Conservation (phyloP, 2,329 filamentous ascomycete genomes). For the Aspergillus quadricinctus region DNA sequence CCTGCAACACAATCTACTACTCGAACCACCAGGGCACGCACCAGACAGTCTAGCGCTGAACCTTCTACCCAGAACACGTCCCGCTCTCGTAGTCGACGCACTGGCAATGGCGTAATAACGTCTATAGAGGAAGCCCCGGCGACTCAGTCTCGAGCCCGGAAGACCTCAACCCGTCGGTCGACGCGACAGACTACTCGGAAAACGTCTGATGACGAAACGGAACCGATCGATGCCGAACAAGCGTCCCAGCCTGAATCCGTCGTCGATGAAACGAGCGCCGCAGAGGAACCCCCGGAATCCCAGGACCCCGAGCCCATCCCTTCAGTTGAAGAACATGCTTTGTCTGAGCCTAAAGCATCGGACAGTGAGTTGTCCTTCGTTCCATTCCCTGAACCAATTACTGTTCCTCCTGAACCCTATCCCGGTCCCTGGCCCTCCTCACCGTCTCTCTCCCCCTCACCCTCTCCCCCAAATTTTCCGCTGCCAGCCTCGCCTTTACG, state of each 20-base stretch:
- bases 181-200: constrained; percentile 14
- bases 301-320: not conserved
- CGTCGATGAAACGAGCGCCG: not conserved
- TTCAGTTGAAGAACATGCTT: not conserved
- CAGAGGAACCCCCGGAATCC: not conserved
- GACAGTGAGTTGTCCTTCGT: not conserved
- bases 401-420: not conserved
- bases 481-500: not conserved
- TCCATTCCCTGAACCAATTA: not conserved
- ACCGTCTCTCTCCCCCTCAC: not conserved
- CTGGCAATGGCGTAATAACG: constrained; percentile 10
- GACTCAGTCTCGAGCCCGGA: constrained; percentile 7
- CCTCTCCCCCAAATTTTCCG: not conserved
- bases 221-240: not conserved
- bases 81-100: constrained; percentile 11
- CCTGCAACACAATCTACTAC: constrained; percentile 1
- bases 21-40: not conserved
- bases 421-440: not conserved
- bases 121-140: constrained; percentile 7
- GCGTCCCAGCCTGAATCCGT: not conserved
- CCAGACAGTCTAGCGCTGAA: not conserved
- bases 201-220: not conserved
- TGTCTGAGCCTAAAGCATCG: not conserved
- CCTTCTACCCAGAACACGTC: constrained; percentile 1
- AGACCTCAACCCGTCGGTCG: constrained; percentile 6